Percentiles rank a stretch among this genome's conserved stretches.
Conservation (phyloP, 2,329 filamentous ascomycete genomes). For the Trichophyton benhamiae region DNA sequence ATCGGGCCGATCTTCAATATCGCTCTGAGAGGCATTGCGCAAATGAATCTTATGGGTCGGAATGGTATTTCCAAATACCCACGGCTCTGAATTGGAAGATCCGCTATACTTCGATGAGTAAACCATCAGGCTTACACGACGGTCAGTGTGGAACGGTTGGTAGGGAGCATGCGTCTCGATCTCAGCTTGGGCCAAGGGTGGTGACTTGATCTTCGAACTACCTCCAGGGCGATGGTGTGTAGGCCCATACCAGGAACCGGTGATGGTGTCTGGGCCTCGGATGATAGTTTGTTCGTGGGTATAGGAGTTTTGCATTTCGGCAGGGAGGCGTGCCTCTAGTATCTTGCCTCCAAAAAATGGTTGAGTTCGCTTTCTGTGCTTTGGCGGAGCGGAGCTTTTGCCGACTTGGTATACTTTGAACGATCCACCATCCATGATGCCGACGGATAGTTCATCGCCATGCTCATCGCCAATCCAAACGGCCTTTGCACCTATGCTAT, state of each 20-base stretch:
- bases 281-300: conserved; percentile 43
- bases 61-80: conserved; percentile 44
- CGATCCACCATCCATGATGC: conserved; percentile 34
- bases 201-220: conserved; percentile 31
- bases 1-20: conserved; percentile 27
- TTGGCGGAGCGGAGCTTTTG: conserved; percentile 38
- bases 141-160: conserved; percentile 89
- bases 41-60: conserved; percentile 38
- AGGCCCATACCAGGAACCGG: conserved; percentile 33
- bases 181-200: conserved; percentile 64
- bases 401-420: conserved; percentile 36
- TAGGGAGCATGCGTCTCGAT: conserved; percentile 94
- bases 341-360: conserved; percentile 46
- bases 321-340: conserved; percentile 55
- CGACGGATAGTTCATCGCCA: conserved; percentile 29
- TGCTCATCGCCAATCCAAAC: conserved; percentile 34
- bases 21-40: conserved; percentile 29
- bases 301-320: conserved; percentile 48
- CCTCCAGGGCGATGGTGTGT: conserved; percentile 28
- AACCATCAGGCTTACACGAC: conserved; percentile 65
- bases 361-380: conserved; percentile 42
- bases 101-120: conserved; percentile 36
- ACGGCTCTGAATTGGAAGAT: conserved; percentile 29
- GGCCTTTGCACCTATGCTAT: conserved; percentile 32
- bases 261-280: conserved; percentile 36